Conservation (phyloP, 140 eudicot genomes). For the Senecio squalidus region DNA sequence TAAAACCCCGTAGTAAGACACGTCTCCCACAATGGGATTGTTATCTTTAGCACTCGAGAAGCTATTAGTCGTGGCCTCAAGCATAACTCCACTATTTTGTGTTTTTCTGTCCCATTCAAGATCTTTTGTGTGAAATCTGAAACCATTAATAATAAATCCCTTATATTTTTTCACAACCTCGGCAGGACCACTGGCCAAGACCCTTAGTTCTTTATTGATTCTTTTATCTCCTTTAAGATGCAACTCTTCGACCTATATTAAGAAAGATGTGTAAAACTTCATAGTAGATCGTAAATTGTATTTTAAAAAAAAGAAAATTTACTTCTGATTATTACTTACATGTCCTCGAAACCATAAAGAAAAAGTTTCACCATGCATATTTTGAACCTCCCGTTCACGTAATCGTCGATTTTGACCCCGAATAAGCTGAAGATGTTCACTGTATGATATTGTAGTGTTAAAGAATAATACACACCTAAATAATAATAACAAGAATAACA, state of each 20-base stretch:
- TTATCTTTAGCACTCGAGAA: slow-evolving; percentile 25
- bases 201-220: background rate
- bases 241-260: background rate
- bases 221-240: background rate
- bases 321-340: background rate
- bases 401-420: too few relatives aligned
- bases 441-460: too few relatives aligned
- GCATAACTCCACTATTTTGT: slow-evolving; percentile 26
- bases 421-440: too few relatives aligned
- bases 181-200: slow-evolving; percentile 2
- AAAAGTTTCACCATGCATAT: slow-evolving; percentile 11
- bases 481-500: background rate
- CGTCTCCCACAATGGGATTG: slow-evolving; percentile 15
- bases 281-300: background rate
- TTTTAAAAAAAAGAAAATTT: background rate
- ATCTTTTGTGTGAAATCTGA: slow-evolving; percentile 4
- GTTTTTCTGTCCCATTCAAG: background rate
- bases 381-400: too few relatives aligned
- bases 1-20: slow-evolving; percentile 21
- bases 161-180: slow-evolving; percentile 2
- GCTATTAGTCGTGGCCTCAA: slow-evolving; percentile 22
- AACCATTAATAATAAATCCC: slow-evolving; percentile 1
- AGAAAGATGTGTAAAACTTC: background rate
- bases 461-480: too few relatives aligned
- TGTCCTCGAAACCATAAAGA: slow-evolving; percentile 7